Percentiles rank a stretch among this genome's conserved stretches.
Evolutionary conservation across 2,329 filamentous ascomycete genomes (phyloP).

Genomic region (Dactylellina haptotyla): DNA sequence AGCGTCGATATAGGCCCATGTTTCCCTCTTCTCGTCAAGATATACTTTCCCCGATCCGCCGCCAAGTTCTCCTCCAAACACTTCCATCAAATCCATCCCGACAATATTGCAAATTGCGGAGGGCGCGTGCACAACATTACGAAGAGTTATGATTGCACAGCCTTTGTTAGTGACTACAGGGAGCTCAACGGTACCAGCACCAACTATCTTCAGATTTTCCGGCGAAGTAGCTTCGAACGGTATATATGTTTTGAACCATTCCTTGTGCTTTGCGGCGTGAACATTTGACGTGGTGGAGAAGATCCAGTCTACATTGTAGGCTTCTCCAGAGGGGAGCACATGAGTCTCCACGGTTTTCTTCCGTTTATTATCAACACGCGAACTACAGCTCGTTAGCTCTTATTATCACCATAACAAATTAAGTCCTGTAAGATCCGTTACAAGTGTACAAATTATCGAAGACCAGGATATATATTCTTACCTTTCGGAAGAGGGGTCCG

Average conservation of each 20-base stretch:
- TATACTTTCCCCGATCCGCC: not conserved
- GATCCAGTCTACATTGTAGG: conserved; percentile 34
- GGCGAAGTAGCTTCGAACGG: conserved; percentile 11
- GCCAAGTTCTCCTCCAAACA: not conserved
- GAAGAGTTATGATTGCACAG: conserved; percentile 15
- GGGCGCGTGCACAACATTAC: conserved; percentile 21
- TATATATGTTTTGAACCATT: conserved; percentile 33
- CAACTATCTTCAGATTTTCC: conserved; percentile 15
- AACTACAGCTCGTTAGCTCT: no score
- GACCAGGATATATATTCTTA: no score
- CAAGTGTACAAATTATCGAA: not conserved
- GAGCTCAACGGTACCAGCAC: conserved; percentile 34
- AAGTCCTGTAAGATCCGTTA: no score
- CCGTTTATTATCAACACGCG: no score
- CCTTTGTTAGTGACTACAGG: conserved; percentile 32
- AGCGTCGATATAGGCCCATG: not conserved
- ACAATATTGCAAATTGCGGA: conserved; percentile 4
- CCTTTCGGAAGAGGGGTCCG: no score
- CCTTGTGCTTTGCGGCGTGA: conserved; percentile 27
- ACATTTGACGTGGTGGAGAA: conserved; percentile 37
- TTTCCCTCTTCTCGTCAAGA: not conserved
- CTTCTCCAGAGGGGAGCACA: conserved; percentile 12
- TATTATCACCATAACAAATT: no score
- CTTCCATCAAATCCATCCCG: not conserved
- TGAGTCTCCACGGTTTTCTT: not conserved